Evolutionary conservation across 805 yeast species (phyloP), one percentile per base, ranked within the genome.

Genomic region (Jamesozyma spencerorum): DNA sequence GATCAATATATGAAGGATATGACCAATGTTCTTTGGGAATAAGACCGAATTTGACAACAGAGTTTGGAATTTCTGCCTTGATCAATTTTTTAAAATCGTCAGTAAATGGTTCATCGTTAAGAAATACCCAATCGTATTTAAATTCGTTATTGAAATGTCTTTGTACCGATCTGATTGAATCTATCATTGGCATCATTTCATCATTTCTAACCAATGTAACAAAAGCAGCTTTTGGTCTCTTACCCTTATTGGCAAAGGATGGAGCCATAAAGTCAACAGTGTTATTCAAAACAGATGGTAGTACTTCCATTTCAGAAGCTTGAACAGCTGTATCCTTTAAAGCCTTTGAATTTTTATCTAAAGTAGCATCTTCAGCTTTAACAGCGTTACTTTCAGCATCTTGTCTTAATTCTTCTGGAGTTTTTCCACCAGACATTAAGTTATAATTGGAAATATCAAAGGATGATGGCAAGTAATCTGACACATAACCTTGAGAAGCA

Each of bases 71-170:
- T 41, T 79, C 65, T 2, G 69, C 58, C 0, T 70, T 42, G 11
- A 85, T 72, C 79, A 11, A 13, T 4, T 28, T 22, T 18, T 39
- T 34, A 12, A 39, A 39, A 10, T 34, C 31, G 7, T 39, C 31
- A 17, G 38, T 34, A 24, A 39, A 39, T 22, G 19, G 31, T 4
- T 12, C 35, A 58, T 90, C 90, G 63, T 88, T 88, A 50, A 90
- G 66, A 62, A 88, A 88, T 13, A 87, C 88, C 96, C 96, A 88
- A 58, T 86, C 94, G 60, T 88, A 88, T 48, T 83, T 75, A 64
- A 56, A 87, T 46, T 78, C 68, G 37, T 63, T 60, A 66, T 90
- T 87, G 67, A 87, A 87, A 41, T 88, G 72, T 60, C 81, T 85
- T 67, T 85, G 94, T 30, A 85, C 74, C 43, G 72, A 69, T 42